phyloP scores from a whole-genome alignment of 139 green algal genomes.

The Chlorella ohadii region DNA sequence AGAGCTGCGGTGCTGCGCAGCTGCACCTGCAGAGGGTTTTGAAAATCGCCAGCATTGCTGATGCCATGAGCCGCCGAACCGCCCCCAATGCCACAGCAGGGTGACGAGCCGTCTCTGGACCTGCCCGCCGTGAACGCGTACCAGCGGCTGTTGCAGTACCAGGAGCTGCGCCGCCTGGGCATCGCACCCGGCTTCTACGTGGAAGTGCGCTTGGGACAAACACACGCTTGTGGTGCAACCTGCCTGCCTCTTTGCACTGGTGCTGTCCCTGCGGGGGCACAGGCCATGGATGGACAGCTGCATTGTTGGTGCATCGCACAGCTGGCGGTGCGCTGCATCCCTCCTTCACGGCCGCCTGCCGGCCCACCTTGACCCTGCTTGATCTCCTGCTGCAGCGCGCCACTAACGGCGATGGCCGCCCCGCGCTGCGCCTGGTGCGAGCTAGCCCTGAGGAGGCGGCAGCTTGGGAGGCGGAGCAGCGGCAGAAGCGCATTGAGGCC shows the following conservation, averaged over 20 bases:
- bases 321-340: no score
- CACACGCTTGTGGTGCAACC: no score
- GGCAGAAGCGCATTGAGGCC: conserved; percentile 20
- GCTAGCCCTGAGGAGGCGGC: conserved; percentile 35
- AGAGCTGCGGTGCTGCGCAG: no score
- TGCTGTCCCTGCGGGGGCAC: no score
- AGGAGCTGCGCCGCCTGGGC: conserved; percentile 56
- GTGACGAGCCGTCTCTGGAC: conserved; percentile 40
- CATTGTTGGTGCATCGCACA: no score
- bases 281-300: no score
- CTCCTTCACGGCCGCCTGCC: no score
- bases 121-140: conserved; percentile 60
- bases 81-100: conserved; percentile 39
- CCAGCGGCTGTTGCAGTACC: conserved; percentile 70
- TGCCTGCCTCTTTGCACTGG: no score
- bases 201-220: conserved; percentile 22
- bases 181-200: conserved; percentile 57
- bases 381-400: not conserved
- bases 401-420: not conserved
- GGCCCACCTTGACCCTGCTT: no score
- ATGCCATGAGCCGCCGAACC: no score
- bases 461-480: conserved; percentile 38
- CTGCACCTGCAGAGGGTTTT: no score
- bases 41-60: no score
- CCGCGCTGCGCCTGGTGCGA: conserved; percentile 42